These are phyloP conservation scores for Saxophila tyrrhenica DNA, from an alignment of 495 filamentous ascomycete genomes.

Conservation along the genomic window DNA sequence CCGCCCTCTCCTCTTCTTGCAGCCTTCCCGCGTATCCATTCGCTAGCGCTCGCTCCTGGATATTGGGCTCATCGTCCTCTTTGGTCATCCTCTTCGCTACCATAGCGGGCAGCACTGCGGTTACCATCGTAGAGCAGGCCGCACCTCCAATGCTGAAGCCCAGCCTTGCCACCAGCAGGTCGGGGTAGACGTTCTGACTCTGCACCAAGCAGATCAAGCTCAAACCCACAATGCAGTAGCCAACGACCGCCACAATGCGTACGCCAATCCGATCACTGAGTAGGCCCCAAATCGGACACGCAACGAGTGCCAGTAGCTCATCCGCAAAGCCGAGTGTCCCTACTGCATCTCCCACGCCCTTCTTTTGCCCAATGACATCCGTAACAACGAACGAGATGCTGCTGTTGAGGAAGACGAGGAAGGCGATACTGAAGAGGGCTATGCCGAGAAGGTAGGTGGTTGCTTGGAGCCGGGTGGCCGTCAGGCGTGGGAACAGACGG, in stretches of 20 bases:
- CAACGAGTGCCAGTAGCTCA: conserved; percentile 80
- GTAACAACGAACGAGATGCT: conserved; percentile 90
- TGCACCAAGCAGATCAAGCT: conserved; percentile 73
- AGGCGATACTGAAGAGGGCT: conserved; percentile 89
- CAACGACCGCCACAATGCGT: conserved; percentile 52
- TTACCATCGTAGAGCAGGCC: conserved; percentile 93
- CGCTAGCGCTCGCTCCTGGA: conserved; percentile 1
- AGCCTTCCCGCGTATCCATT: conserved; percentile 11
- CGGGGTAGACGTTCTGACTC: conserved; percentile 76
- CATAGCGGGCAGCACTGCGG: conserved; percentile 81
- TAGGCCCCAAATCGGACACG: conserved; percentile 85
- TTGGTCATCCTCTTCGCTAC: conserved; percentile 26
- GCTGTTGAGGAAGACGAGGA: conserved; percentile 95
- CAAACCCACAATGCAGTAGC: conserved; percentile 68
- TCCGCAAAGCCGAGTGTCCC: conserved; percentile 94
- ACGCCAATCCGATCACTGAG: conserved; percentile 85
- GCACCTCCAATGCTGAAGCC: conserved; percentile 85
- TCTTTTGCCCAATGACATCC: conserved; percentile 65
- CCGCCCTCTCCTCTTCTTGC: conserved; percentile 10
- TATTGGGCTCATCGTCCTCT: conserved; percentile 1
- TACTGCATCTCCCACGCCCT: conserved; percentile 75
- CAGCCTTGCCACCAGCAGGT: conserved; percentile 73
- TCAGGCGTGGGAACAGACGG: conserved; percentile 33
- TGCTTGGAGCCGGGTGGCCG: conserved; percentile 61
- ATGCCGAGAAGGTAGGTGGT: conserved; percentile 78